A percentile compares a stretch with the other conserved stretches of the same genome.
These are phyloP conservation scores for Blastocystis sp. DNA, from an alignment of 352 stramenopile species.

Conservation along the genomic window DNA sequence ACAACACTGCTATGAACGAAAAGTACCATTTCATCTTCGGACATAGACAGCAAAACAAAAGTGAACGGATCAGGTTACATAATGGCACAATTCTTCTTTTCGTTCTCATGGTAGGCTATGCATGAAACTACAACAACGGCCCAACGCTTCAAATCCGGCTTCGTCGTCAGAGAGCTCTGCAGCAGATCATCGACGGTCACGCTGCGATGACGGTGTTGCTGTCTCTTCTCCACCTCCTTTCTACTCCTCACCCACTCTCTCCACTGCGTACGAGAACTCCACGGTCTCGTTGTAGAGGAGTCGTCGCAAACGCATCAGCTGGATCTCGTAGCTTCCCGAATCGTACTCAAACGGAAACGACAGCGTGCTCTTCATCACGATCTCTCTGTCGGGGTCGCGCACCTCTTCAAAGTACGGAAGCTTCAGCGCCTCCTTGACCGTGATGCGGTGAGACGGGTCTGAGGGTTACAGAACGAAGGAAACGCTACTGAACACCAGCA, in stretches of 20 bases:
- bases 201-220: conserved; percentile 2
- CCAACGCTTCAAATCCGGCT: too few species aligned
- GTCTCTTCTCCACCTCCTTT: not conserved
- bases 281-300: conserved; percentile 50
- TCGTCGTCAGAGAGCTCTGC: not conserved
- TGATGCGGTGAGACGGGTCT: conserved; percentile 92
- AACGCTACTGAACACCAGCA: conserved; percentile 82
- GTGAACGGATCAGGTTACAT: not conserved
- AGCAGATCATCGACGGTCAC: not conserved
- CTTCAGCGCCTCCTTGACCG: conserved; percentile 90
- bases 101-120: not conserved
- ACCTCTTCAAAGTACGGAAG: conserved; percentile 91
- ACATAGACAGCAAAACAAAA: not conserved
- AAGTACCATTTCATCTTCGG: not conserved
- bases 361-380: not conserved
- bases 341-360: conserved; percentile 58
- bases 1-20: not conserved
- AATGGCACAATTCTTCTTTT: conserved; percentile 22
- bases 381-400: conserved; percentile 61
- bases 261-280: conserved; percentile 31
- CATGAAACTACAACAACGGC: too few species aligned
- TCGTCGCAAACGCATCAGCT: conserved; percentile 42
- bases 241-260: not conserved
- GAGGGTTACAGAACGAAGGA: not conserved
- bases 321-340: conserved; percentile 30